Base-by-base conservation (phyloP, 2,329 filamentous ascomycete genomes). In the Fusarium foetens region DNA sequence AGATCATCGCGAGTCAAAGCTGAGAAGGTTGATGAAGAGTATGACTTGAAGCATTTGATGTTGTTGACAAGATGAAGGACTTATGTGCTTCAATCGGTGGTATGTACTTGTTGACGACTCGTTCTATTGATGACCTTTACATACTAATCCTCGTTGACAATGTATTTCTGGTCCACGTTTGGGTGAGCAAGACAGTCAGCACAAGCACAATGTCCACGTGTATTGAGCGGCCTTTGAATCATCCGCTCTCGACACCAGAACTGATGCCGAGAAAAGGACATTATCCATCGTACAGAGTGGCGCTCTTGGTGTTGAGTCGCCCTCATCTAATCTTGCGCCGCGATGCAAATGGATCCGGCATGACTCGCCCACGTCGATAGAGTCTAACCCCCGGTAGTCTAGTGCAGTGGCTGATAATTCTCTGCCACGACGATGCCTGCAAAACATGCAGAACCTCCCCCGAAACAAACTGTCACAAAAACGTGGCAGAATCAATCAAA, bases 121-220 rank as follows among this genome's bases (percentile, higher is more conserved):
- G 25, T 25, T 25, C 25, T 25, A 25, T 25, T 25, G 25, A 25
- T 25, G 25, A 25, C 25, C 25, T 5, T 25, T 25, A 25, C 25
- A 25, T 25, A 25, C 25, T 25, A 25, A 6, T 25, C 7, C 23
- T n/a, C 19, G 1, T 13, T 8, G 3, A 4, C 21, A 11, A 9
- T 19, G 3, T 11, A 0, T 12, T 6, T 21, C 9, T 25, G 6
- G 0, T 12, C 3, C 6, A 6, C 6, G 14, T 8, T 8, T 31
- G 11, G 14, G 13, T 16, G 6, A 13, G 3, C 5, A 14, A 21
- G 8, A 25, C 11, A 9, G 17, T 11, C 48, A 25, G 6, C n/a
- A 2, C 6, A 1, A 6, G 11, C 42, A 11, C 5, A 13, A 19
- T 33, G 33, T 19, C 13, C 6, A 36, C 10, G 33, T 53, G 19